These are phyloP conservation scores for Colletotrichum chrysophilum DNA, from an alignment of 2,329 filamentous ascomycete genomes.

Conservation along the genomic window DNA sequence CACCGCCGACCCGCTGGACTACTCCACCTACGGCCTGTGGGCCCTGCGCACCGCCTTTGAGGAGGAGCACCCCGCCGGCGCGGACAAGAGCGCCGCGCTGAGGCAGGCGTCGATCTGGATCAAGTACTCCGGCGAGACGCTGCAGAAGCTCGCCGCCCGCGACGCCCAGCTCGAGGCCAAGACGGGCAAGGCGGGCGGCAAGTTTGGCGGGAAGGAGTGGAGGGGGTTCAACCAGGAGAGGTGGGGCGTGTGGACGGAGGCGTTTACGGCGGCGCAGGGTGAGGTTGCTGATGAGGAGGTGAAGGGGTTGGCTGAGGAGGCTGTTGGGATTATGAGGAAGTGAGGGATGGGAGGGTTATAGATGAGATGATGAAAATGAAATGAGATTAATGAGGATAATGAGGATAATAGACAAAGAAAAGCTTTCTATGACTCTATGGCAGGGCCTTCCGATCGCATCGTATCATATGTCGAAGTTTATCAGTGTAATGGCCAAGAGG, in stretches of 20 bases:
- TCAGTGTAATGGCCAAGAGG: background rate
- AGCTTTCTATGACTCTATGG: background rate
- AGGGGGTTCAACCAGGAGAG: conserved; percentile 30
- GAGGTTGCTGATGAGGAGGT: background rate
- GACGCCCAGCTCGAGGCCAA: conserved; percentile 17
- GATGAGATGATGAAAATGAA: background rate
- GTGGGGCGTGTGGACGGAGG: conserved; percentile 28
- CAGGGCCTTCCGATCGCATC: background rate
- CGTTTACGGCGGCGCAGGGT: conserved; percentile 4
- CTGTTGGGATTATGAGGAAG: conserved; percentile 1
- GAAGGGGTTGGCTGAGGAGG: background rate
- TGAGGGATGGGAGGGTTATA: background rate
- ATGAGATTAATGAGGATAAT: background rate
- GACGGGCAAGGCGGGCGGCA: conserved; percentile 21
- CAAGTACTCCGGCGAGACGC: conserved; percentile 13
- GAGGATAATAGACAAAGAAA: background rate
- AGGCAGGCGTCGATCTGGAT: conserved; percentile 29
- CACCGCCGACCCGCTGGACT: conserved; percentile 24
- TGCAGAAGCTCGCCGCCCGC: conserved; percentile 21
- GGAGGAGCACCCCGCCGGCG: conserved; percentile 1
- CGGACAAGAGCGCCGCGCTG: conserved; percentile 10
- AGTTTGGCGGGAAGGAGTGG: conserved; percentile 26
- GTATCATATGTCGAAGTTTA: background rate
- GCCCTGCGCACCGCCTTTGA: conserved; percentile 31
- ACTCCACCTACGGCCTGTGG: conserved; percentile 33